Base-by-base conservation (phyloP, 2,329 filamentous ascomycete species). In the Cladosporium sp. region DNA sequence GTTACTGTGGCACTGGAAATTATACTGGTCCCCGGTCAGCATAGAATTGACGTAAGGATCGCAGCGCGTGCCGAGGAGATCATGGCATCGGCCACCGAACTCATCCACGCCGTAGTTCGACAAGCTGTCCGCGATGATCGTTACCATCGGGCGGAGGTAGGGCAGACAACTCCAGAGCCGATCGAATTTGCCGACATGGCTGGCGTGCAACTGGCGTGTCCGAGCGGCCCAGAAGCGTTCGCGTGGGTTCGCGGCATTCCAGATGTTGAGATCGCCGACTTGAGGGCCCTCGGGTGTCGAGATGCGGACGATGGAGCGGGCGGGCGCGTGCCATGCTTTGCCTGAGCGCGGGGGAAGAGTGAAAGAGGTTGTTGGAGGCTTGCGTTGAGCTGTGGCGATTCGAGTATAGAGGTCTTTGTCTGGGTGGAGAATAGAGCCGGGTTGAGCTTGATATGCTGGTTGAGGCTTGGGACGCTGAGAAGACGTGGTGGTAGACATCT, bases 1-100 rank as follows among this genome's bases (percentile, higher is more conserved):
- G 65, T 95, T 95, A 1, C 85, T 89, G 63, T 92, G 88, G 67
- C 89, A 95, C 65, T 93, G 88, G 67, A 80, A 92, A 66, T 93
- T 85, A 64, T 89, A 93, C 27, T 76, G 75, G 43, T 80, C 76
- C n/a, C 82, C 83, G 3, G 78, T 81, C 47, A 95, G 79, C 55
- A 93, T 77, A 32, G 80, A 75, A 65, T 88, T 89, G 64, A 93
- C 85, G 64, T 93, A 95, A 1, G 88, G 88, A 68, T 93, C 89
- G 68, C 89, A 95, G 38, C 89, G 75, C 20, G 88, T 95, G 30
- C 88, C 89, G 3, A 95, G 73, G 18, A 95, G 73, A 70, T 95
- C 89, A 71, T 95, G 88, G 32, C 70, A 88, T 77, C 51, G 82
- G 70, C 43, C 87, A 75, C 60, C 87, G 84, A 62, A 84, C 36